Evolutionary conservation across 306 rosid species (phyloP).

Genomic region (Argentina anserina): DNA sequence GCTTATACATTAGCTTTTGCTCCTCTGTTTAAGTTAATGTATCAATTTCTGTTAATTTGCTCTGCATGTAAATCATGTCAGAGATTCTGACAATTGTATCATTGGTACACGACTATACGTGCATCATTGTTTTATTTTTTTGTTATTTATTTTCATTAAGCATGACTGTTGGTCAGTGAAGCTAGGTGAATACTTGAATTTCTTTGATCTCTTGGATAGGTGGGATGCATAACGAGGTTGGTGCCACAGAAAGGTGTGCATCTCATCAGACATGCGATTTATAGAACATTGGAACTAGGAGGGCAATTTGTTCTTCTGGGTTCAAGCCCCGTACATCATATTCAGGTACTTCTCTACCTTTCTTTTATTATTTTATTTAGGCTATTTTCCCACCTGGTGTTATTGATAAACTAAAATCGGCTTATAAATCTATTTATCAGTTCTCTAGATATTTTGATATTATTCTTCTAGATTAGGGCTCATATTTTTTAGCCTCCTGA

Average conservation of each 20-base stretch:
- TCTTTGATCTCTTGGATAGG: conserved; percentile 45
- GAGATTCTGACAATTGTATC: neutral
- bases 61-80: neutral
- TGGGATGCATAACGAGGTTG: conserved; percentile 91
- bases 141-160: neutral
- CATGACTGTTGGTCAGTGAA: conserved; percentile 9
- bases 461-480: neutral
- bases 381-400: neutral
- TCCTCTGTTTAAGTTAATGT: neutral
- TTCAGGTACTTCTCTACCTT: conserved; percentile 55
- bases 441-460: neutral
- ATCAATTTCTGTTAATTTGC: neutral
- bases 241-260: conserved; percentile 98
- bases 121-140: neutral
- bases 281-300: conserved; percentile 76
- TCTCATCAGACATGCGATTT: conserved; percentile 90
- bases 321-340: conserved; percentile 87
- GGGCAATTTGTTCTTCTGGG: conserved; percentile 97
- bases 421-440: too few species aligned
- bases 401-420: too few species aligned
- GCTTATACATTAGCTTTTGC: neutral
- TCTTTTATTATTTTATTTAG: neutral
- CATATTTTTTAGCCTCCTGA: neutral
- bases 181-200: conserved; percentile 18
- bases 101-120: too few species aligned